A percentile compares a stretch with the other conserved stretches of the same genome.
These are phyloP conservation scores for Leccinum longicurvipes DNA, from an alignment of 768 basidiomycete genomes.

Conservation along the genomic window DNA sequence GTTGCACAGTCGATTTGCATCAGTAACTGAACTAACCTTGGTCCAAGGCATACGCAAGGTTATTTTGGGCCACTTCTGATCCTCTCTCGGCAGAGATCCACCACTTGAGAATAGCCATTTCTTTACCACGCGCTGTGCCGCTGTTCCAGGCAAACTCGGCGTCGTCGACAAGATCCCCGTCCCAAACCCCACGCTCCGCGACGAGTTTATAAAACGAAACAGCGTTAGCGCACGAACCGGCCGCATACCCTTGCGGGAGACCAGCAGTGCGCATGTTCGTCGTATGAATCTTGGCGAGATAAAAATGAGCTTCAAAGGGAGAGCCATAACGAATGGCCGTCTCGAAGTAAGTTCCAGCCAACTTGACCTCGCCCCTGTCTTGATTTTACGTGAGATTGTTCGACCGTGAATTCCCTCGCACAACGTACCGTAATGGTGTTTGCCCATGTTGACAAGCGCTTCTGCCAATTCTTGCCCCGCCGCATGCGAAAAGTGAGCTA, in stretches of 20 bases:
- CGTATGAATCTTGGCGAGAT: constrained; percentile 81
- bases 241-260: constrained; percentile 46
- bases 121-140: constrained; percentile 66
- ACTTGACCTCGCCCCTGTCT: constrained; percentile 67
- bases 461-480: constrained; percentile 89
- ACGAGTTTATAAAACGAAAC: constrained; percentile 94
- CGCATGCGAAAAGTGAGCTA: constrained; percentile 68
- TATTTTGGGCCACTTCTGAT: constrained; percentile 90
- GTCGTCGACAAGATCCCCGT: constrained; percentile 74
- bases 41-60: constrained; percentile 88
- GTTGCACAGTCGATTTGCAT: constrained; percentile 31
- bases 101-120: constrained; percentile 89
- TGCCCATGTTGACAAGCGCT: constrained; percentile 88
- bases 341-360: constrained; percentile 77
- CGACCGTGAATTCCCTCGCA: not conserved
- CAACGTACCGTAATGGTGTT: constrained; percentile 61
- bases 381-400: constrained; percentile 6
- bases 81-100: constrained; percentile 94
- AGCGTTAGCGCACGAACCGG: constrained; percentile 83
- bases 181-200: constrained; percentile 87
- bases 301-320: constrained; percentile 93
- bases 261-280: constrained; percentile 43
- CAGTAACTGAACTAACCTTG: constrained; percentile 58
- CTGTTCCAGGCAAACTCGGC: constrained; percentile 76
- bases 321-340: constrained; percentile 83